phyloP scores from a whole-genome alignment of 2,329 filamentous ascomycete species.

The Cyphellophora attinorum region DNA sequence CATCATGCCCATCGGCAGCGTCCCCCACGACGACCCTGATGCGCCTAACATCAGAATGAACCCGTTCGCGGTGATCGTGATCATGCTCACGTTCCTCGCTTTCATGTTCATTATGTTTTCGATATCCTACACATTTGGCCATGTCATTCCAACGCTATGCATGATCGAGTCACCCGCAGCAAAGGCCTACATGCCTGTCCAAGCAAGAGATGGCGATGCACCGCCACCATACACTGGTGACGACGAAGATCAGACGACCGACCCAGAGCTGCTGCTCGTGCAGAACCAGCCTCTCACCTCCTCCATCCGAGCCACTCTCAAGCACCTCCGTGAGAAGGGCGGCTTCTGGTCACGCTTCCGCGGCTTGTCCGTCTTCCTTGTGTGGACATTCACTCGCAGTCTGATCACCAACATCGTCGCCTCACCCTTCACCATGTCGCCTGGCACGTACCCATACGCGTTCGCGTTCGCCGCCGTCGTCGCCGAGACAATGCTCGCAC shows the following conservation, averaged over 20 bases:
- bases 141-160: constrained; percentile 51
- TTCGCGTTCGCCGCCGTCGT: constrained; percentile 44
- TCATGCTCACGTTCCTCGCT: constrained; percentile 21
- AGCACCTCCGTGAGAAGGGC: constrained; percentile 52
- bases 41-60: constrained; percentile 15
- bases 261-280: constrained; percentile 35
- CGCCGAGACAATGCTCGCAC: constrained; percentile 53
- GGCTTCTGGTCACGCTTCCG: constrained; percentile 62
- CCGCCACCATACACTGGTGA: constrained; percentile 22
- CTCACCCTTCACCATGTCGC: constrained; percentile 30
- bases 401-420: constrained; percentile 38
- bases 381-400: constrained; percentile 36
- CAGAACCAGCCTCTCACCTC: constrained; percentile 52
- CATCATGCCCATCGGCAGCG: no score
- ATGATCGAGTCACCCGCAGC: constrained; percentile 54
- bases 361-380: constrained; percentile 47
- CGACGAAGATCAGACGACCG: constrained; percentile 27
- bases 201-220: constrained; percentile 24
- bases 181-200: constrained; percentile 42
- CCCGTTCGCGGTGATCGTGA: constrained; percentile 18
- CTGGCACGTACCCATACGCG: constrained; percentile 34
- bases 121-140: constrained; percentile 46
- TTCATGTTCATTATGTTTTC: constrained; percentile 18
- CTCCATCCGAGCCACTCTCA: constrained; percentile 48
- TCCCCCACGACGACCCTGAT: constrained; percentile 6